Conservation (phyloP, 2,329 filamentous ascomycete species). For the Fusarium lateritium region DNA sequence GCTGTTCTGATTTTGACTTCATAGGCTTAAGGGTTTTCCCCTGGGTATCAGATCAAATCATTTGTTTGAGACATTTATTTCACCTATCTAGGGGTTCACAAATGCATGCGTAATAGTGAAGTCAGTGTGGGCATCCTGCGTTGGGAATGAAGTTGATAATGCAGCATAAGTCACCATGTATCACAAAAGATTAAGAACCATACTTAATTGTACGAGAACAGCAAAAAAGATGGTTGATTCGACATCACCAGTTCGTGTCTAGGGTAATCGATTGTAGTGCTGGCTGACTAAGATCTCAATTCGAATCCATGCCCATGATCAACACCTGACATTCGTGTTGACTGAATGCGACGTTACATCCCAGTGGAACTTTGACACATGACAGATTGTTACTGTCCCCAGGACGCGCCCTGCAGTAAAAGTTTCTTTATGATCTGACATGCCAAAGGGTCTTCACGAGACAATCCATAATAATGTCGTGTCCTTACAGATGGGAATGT, state of each 20-base stretch:
- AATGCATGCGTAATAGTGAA: too few species aligned
- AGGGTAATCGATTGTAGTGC: slow-evolving; percentile 20
- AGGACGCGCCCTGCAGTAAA: slow-evolving; percentile 4
- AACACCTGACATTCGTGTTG: slow-evolving; percentile 27
- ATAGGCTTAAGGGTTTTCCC: background rate
- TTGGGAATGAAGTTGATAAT: too few species aligned
- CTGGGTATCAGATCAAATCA: background rate
- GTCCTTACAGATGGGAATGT: background rate
- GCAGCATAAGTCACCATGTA: background rate
- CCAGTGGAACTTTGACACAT: slow-evolving; percentile 31
- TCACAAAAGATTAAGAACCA: background rate
- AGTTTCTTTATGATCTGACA: slow-evolving; percentile 20
- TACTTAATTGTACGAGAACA: background rate
- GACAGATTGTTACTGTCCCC: slow-evolving; percentile 21
- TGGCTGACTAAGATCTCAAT: slow-evolving; percentile 12
- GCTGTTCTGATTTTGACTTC: background rate
- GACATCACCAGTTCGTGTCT: background rate
- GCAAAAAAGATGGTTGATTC: background rate
- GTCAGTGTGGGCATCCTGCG: too few species aligned
- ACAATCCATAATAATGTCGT: slow-evolving; percentile 3
- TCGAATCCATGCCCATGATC: slow-evolving; percentile 4
- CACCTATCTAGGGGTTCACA: too few species aligned
- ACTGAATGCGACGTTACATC: slow-evolving; percentile 38
- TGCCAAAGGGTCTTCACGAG: background rate
- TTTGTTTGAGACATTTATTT: background rate